These are phyloP conservation scores for Opeltia flavorubescens DNA, from an alignment of 495 filamentous ascomycete genomes.

Conservation along the genomic window DNA sequence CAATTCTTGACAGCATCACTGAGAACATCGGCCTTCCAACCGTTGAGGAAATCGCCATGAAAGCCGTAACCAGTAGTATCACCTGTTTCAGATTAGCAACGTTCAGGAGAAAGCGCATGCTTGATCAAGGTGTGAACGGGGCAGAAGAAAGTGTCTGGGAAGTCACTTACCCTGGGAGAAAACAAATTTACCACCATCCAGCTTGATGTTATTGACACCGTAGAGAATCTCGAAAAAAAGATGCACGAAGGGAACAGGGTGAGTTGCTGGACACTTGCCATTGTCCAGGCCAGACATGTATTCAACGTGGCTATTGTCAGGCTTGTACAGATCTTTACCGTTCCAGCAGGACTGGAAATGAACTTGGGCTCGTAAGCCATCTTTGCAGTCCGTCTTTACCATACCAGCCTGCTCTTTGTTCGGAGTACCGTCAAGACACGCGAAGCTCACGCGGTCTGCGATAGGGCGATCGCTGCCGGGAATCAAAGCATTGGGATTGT, in stretches of 20 bases:
- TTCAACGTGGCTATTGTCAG: conserved; percentile 28
- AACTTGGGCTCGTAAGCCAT: conserved; percentile 28
- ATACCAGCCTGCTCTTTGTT: conserved; percentile 11
- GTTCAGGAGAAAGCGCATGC: not conserved
- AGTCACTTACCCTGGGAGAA: conserved; percentile 25
- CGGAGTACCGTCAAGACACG: conserved; percentile 16
- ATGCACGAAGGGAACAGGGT: conserved; percentile 24
- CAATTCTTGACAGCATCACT: conserved; percentile 22
- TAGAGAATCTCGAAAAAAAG: conserved; percentile 32
- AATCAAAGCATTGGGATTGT: conserved; percentile 21
- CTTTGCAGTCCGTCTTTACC: conserved; percentile 11
- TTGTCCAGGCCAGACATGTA: conserved; percentile 24
- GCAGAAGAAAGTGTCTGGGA: not conserved
- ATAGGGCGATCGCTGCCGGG: conserved; percentile 15
- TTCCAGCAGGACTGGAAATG: conserved; percentile 31
- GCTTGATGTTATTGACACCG: conserved; percentile 7
- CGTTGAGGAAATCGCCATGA: conserved; percentile 10
- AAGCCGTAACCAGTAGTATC: not conserved
- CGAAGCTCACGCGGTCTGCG: conserved; percentile 26
- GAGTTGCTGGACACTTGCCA: conserved; percentile 24
- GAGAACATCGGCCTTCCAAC: conserved; percentile 27
- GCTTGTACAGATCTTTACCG: conserved; percentile 17
- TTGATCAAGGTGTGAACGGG: not conserved
- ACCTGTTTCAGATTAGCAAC: not conserved
- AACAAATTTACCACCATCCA: conserved; percentile 13